These are phyloP conservation scores for Purshia tridentata DNA, from an alignment of 306 rosid species.

Conservation along the genomic window DNA sequence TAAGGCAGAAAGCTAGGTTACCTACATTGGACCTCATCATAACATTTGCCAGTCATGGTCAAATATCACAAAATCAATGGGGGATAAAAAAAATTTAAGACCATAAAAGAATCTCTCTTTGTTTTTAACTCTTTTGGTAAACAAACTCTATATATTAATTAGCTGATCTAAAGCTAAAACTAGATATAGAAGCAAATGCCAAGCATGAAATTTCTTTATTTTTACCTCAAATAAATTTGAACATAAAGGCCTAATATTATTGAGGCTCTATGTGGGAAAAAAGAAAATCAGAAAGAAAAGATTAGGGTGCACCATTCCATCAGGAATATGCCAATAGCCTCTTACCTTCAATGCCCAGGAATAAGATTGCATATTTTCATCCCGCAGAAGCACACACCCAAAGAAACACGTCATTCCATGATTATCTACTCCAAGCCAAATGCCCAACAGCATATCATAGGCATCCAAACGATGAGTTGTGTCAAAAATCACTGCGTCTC, in stretches of 20 bases:
- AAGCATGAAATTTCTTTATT: neutral
- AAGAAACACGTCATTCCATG: conserved; percentile 80
- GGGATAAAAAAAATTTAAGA: too few species aligned
- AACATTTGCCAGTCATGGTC: neutral
- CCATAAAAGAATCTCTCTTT: neutral
- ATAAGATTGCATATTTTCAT: conserved; percentile 67
- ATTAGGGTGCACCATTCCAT: conserved; percentile 6
- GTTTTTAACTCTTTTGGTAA: neutral
- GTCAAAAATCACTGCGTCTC: conserved; percentile 78
- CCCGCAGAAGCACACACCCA: conserved; percentile 66
- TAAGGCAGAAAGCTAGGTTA: neutral
- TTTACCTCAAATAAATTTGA: neutral
- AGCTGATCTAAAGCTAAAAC: neutral
- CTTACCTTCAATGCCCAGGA: conserved; percentile 81
- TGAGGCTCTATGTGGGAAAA: neutral
- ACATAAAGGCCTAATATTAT: neutral
- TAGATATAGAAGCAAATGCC: neutral
- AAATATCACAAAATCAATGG: too few species aligned
- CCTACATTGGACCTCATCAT: neutral
- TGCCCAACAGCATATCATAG: conserved; percentile 73
- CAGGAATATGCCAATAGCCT: conserved; percentile 13
- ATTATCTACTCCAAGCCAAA: conserved; percentile 90
- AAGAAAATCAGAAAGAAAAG: conserved; percentile 9
- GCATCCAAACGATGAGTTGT: conserved; percentile 74
- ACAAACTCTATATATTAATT: neutral